Evolutionary conservation across 192 early-diverging fungal species (phyloP).

Genomic region (Rhizophagus clarus): DNA sequence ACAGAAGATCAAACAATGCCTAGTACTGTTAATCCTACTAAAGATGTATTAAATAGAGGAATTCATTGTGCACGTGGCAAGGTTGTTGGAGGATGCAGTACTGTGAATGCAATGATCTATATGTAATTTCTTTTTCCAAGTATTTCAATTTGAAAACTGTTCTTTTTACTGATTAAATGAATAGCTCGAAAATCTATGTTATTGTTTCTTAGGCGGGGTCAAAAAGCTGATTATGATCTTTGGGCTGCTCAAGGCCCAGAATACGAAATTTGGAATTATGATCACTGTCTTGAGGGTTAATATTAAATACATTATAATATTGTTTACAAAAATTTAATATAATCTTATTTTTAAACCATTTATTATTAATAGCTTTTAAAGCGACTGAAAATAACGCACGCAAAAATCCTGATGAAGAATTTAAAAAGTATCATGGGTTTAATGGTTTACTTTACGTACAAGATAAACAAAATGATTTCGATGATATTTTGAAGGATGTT

Average conservation of each 20-base stretch:
- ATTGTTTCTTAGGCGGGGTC: background rate
- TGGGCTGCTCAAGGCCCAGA: constrained; percentile 5
- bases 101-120: constrained; percentile 2
- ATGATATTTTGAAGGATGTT: background rate
- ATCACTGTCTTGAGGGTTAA: constrained; percentile 4
- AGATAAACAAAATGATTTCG: background rate
- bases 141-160: background rate
- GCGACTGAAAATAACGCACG: background rate
- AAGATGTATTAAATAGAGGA: background rate
- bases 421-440: background rate
- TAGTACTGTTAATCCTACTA: background rate
- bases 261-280: constrained; percentile 13
- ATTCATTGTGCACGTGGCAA: background rate
- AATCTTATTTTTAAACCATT: background rate
- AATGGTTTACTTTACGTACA: background rate
- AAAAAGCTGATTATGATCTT: background rate
- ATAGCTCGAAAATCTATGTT: no score
- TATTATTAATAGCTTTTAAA: background rate
- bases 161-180: background rate
- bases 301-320: background rate
- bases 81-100: background rate
- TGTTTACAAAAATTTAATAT: background rate
- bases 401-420: background rate
- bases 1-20: no score
- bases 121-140: background rate